These are phyloP conservation scores for Tillandsia fasciculata DNA, from an alignment of 176 grass and related monocot genomes.

Conservation along the genomic window DNA sequence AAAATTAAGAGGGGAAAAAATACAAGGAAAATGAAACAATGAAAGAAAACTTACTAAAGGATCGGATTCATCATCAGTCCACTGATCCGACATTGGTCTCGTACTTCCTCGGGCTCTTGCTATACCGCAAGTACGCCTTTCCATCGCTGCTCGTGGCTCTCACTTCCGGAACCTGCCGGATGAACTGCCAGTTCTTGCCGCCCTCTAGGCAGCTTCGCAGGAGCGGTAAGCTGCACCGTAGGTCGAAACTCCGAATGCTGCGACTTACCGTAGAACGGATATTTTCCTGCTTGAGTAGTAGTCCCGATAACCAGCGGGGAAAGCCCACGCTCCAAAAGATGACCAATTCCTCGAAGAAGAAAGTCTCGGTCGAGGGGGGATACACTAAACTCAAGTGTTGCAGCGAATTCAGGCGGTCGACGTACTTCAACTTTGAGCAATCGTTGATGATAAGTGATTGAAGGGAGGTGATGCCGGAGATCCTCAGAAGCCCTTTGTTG, in stretches of 20 bases:
- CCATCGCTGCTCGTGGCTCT: slow-evolving; percentile 40
- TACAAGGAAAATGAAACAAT: slow-evolving; percentile 16
- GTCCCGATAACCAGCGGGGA: slow-evolving; percentile 51
- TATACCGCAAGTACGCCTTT: slow-evolving; percentile 52
- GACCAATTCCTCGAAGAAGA: slow-evolving; percentile 67
- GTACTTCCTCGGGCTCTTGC: slow-evolving; percentile 39
- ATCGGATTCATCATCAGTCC: slow-evolving; percentile 53
- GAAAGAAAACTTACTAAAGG: slow-evolving; percentile 4
- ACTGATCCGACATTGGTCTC: slow-evolving; percentile 58
- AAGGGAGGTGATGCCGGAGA: slow-evolving; percentile 40
- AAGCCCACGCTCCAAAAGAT: slow-evolving; percentile 69
- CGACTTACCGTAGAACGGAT: background rate
- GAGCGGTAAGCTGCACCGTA: slow-evolving; percentile 48
- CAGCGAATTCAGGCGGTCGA: slow-evolving; percentile 39
- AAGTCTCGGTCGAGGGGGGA: slow-evolving; percentile 57
- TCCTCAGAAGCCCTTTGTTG: slow-evolving; percentile 43
- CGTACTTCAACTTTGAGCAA: slow-evolving; percentile 65
- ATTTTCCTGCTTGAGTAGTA: slow-evolving; percentile 41
- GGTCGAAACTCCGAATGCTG: slow-evolving; percentile 38
- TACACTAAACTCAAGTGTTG: slow-evolving; percentile 47
- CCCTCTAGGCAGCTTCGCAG: slow-evolving; percentile 62
- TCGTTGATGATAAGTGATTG: slow-evolving; percentile 32
- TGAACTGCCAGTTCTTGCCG: slow-evolving; percentile 63
- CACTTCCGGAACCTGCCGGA: slow-evolving; percentile 63
- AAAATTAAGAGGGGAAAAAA: background rate